phyloP scores from a whole-genome alignment of 306 rosid species.

The Gillenia trifoliata region DNA sequence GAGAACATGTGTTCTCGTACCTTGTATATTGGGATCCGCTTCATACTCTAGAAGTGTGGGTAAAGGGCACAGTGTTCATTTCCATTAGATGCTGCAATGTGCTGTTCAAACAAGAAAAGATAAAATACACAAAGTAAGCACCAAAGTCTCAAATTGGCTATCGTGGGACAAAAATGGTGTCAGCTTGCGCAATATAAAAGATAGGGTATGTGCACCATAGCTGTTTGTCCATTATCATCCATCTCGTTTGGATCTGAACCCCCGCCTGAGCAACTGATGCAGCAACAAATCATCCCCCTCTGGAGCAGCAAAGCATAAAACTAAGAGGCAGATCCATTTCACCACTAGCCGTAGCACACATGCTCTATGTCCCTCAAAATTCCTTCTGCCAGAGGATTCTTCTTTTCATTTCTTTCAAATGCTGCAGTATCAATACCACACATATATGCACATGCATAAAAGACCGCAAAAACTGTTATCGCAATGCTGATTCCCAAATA shows the following conservation, averaged over 20 bases:
- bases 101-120: constrained; percentile 37
- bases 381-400: constrained; percentile 35
- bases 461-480: not conserved
- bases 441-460: not conserved
- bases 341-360: constrained; percentile 56
- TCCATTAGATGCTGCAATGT: constrained; percentile 62
- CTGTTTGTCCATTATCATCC: constrained; percentile 45
- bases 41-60: constrained; percentile 57
- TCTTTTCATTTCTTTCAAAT: constrained; percentile 38
- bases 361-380: constrained; percentile 48
- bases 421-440: constrained; percentile 39
- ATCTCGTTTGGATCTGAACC: constrained; percentile 71
- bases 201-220: constrained; percentile 45
- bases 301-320: constrained; percentile 57
- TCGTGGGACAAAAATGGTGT: not conserved
- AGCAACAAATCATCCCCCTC: constrained; percentile 48
- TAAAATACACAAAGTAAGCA: not conserved
- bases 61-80: constrained; percentile 36
- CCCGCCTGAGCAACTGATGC: constrained; percentile 38
- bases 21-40: constrained; percentile 57
- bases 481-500: not conserved
- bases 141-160: not conserved
- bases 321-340: constrained; percentile 54
- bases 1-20: constrained; percentile 24
- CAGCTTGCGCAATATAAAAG: not conserved